These are phyloP conservation scores for Oldenlandia corymbosa DNA, from an alignment of 257 asterid species.

Conservation along the genomic window DNA sequence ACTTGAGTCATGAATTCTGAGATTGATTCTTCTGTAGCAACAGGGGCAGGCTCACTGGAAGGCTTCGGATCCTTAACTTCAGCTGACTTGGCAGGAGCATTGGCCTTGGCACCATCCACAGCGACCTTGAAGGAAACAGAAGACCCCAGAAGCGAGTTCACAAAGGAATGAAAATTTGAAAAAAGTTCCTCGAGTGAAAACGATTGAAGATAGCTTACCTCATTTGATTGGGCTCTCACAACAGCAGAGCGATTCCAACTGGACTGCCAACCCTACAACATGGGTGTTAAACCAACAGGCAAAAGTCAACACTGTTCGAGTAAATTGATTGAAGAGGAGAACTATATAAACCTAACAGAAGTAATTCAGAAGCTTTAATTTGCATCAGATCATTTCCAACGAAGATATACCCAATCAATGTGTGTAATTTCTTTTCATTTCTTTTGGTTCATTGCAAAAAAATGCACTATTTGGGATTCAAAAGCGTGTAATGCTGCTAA, in stretches of 20 bases:
- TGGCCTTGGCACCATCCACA: slow-evolving; percentile 40
- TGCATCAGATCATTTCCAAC: neutral
- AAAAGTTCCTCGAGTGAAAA: slow-evolving; percentile 28
- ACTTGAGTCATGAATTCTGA: slow-evolving; percentile 71
- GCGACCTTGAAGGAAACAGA: slow-evolving; percentile 58
- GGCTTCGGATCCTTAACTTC: slow-evolving; percentile 36
- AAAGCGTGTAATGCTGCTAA: neutral
- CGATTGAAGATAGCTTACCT: slow-evolving; percentile 41
- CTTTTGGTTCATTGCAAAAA: neutral
- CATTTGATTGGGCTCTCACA: slow-evolving; percentile 50
- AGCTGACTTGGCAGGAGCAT: slow-evolving; percentile 31
- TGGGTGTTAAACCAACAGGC: slow-evolving; percentile 6
- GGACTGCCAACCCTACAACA: slow-evolving; percentile 45
- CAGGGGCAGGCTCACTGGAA: slow-evolving; percentile 34
- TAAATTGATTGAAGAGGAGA: no score
- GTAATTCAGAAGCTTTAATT: neutral
- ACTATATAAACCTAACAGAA: neutral
- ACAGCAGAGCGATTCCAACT: slow-evolving; percentile 42
- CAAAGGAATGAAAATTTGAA: slow-evolving; percentile 22
- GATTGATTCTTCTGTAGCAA: slow-evolving; percentile 62
- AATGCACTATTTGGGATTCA: neutral
- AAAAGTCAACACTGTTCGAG: slow-evolving; percentile 13
- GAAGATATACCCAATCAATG: neutral
- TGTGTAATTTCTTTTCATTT: neutral
- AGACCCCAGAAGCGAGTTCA: slow-evolving; percentile 26